Percentiles rank a stretch among this genome's conserved stretches.
Evolutionary conservation across 2,329 filamentous ascomycete species (phyloP).

Genomic region (Fusarium pseudoanthophilum): DNA sequence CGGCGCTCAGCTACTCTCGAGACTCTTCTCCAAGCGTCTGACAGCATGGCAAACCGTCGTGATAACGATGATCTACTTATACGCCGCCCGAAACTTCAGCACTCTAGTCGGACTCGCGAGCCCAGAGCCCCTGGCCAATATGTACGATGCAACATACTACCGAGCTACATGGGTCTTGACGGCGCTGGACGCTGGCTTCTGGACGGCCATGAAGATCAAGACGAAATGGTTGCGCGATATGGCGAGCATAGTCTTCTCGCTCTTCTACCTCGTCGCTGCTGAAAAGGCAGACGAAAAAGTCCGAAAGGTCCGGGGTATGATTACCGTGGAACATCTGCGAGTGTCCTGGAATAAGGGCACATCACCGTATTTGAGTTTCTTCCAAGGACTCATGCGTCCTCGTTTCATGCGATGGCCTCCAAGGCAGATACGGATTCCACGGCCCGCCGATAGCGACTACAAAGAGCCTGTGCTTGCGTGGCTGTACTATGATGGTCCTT

Average conservation of each 20-base stretch:
- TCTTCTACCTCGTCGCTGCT: slow-evolving; percentile 92
- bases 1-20: slow-evolving; percentile 75
- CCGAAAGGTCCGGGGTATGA: slow-evolving; percentile 82
- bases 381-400: slow-evolving; percentile 79
- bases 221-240: slow-evolving; percentile 83
- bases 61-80: slow-evolving; percentile 89
- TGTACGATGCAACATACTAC: slow-evolving; percentile 93
- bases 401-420: slow-evolving; percentile 84
- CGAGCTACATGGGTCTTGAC: slow-evolving; percentile 97
- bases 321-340: slow-evolving; percentile 91
- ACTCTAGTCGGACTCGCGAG: slow-evolving; percentile 91
- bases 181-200: slow-evolving; percentile 94
- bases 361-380: slow-evolving; percentile 82
- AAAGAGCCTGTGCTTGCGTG: slow-evolving; percentile 84
- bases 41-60: slow-evolving; percentile 92
- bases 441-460: slow-evolving; percentile 83
- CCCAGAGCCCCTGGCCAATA: slow-evolving; percentile 91
- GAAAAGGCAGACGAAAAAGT: slow-evolving; percentile 98
- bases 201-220: slow-evolving; percentile 95
- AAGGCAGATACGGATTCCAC: slow-evolving; percentile 82
- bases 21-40: slow-evolving; percentile 73
- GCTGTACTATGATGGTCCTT: slow-evolving; percentile 93
- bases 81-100: slow-evolving; percentile 91
- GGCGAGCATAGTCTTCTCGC: slow-evolving; percentile 82
- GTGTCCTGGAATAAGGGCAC: slow-evolving; percentile 96